Evolutionary conservation across 768 basidiomycete genomes (phyloP).

Genomic region (Amanita subjunquillea): DNA sequence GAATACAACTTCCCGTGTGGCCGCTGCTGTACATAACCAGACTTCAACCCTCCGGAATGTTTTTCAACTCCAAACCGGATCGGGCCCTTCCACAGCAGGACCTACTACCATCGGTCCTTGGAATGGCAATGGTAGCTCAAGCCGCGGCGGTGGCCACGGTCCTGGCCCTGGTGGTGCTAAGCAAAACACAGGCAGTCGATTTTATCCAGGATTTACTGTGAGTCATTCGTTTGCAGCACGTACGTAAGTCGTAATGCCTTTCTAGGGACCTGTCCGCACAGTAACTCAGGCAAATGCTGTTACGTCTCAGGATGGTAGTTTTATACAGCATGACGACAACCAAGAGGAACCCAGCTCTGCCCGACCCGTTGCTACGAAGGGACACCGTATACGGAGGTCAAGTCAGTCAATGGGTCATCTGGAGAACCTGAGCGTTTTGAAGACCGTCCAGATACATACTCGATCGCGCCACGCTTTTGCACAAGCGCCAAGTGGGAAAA

Average conservation of each 20-base stretch:
- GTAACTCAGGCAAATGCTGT: slow-evolving; percentile 64
- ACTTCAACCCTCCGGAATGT: slow-evolving; percentile 67
- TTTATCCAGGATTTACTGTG: slow-evolving; percentile 61
- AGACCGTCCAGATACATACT: slow-evolving; percentile 54
- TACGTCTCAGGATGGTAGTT: slow-evolving; percentile 39
- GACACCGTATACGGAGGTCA: slow-evolving; percentile 43
- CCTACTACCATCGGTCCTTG: slow-evolving; percentile 27
- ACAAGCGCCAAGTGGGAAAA: slow-evolving; percentile 16
- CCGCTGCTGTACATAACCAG: slow-evolving; percentile 66
- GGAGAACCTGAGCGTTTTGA: slow-evolving; percentile 45
- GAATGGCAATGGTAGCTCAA: slow-evolving; percentile 38
- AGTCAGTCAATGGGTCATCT: slow-evolving; percentile 43
- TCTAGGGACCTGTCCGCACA: slow-evolving; percentile 57
- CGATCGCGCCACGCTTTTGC: slow-evolving; percentile 48
- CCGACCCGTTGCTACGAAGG: slow-evolving; percentile 20
- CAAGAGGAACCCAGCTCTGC: slow-evolving; percentile 32
- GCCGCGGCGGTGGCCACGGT: slow-evolving; percentile 35
- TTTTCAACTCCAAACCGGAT: slow-evolving; percentile 52
- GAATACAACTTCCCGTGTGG: slow-evolving; percentile 67
- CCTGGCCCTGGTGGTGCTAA: slow-evolving; percentile 66
- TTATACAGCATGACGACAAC: slow-evolving; percentile 43
- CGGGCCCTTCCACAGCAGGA: slow-evolving; percentile 29
- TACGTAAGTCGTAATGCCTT: not conserved
- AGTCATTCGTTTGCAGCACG: slow-evolving; percentile 15
- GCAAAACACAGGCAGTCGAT: slow-evolving; percentile 60